phyloP scores from a whole-genome alignment of 1,139 yeast genomes.

The Debaryomyces subglobosus region DNA sequence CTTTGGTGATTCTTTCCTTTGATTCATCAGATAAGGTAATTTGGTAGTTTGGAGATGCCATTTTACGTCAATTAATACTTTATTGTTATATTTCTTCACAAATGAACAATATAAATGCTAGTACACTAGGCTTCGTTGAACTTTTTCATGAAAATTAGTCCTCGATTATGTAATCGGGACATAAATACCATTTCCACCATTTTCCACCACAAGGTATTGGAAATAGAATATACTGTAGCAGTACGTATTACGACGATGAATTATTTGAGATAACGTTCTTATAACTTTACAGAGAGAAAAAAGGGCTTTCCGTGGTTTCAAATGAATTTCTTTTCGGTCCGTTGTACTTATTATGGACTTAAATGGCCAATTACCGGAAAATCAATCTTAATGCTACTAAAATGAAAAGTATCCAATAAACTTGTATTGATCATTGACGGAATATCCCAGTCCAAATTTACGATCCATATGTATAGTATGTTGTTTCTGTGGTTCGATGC shows the following conservation, averaged over 20 bases:
- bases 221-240: not conserved
- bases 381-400: too few relatives aligned
- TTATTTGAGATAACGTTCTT: too few relatives aligned
- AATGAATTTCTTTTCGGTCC: too few relatives aligned
- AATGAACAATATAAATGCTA: not conserved
- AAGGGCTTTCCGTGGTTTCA: too few relatives aligned
- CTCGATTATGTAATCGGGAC: not conserved
- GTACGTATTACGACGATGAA: too few relatives aligned
- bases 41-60: constrained; percentile 28
- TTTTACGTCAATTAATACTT: constrained; percentile 5
- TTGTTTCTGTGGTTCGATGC: not conserved
- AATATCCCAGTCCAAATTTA: too few relatives aligned
- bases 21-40: constrained; percentile 67
- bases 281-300: too few relatives aligned
- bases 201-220: not conserved
- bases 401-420: too few relatives aligned
- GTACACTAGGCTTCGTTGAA: not conserved
- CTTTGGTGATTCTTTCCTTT: constrained; percentile 84
- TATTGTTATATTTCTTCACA: not conserved
- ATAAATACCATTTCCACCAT: not conserved
- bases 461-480: not conserved
- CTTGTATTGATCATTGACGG: too few relatives aligned
- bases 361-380: too few relatives aligned
- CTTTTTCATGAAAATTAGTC: constrained; percentile 3
- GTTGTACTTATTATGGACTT: too few relatives aligned